A percentile compares a stretch with the other conserved stretches of the same genome.
Evolutionary conservation across 768 basidiomycete genomes (phyloP).

Genomic region (Leccinum arenicola): DNA sequence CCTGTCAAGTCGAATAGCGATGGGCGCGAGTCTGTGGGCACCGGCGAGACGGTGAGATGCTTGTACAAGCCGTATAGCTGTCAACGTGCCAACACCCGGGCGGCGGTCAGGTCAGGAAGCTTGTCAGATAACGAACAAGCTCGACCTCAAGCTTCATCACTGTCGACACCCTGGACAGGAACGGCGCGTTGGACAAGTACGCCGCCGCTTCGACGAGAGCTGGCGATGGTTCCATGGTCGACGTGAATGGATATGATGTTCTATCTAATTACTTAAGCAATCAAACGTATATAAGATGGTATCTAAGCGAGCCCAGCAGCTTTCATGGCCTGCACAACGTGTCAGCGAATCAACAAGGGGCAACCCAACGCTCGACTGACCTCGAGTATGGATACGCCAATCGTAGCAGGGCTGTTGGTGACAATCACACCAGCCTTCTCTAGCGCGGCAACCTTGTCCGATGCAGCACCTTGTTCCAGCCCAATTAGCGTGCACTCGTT

Average conservation of each 20-base stretch:
- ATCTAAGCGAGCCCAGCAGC: conserved; percentile 66
- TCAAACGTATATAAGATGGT: conserved; percentile 16
- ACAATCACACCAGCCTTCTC: conserved; percentile 92
- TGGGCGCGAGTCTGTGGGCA: conserved; percentile 59
- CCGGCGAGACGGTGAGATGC: conserved; percentile 55
- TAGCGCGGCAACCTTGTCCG: conserved; percentile 89
- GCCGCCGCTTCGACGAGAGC: conserved; percentile 58
- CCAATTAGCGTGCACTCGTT: neutral
- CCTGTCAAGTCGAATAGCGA: conserved; percentile 77
- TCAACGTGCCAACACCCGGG: conserved; percentile 24
- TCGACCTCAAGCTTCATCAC: conserved; percentile 74
- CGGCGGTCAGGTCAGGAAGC: conserved; percentile 17
- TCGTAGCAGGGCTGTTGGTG: conserved; percentile 93
- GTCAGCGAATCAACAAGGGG: conserved; percentile 5
- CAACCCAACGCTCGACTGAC: conserved; percentile 38
- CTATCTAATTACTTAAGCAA: conserved; percentile 39
- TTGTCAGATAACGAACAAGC: conserved; percentile 11
- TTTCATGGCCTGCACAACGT: conserved; percentile 61
- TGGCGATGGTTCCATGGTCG: conserved; percentile 33
- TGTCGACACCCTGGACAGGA: conserved; percentile 54
- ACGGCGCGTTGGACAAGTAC: conserved; percentile 58
- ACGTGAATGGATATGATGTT: neutral
- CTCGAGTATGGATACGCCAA: conserved; percentile 87
- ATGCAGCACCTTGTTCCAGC: conserved; percentile 66
- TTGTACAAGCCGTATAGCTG: conserved; percentile 90